These are phyloP conservation scores for Candida suzukii DNA, from an alignment of 805 yeast species.

Conservation along the genomic window DNA sequence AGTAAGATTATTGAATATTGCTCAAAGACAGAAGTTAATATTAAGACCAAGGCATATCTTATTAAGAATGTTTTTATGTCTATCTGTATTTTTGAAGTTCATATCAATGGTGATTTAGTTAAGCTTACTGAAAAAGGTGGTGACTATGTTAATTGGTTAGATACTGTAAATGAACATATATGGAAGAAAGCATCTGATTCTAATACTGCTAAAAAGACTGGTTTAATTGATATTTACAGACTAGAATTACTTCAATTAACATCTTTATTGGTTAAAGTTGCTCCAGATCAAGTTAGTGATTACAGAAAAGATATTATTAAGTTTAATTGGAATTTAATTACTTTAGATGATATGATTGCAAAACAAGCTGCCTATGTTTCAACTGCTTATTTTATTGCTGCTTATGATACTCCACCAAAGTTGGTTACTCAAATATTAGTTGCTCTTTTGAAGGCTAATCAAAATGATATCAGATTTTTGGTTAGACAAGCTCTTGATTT, in stretches of 20 bases:
- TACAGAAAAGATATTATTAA: slow-evolving; percentile 80
- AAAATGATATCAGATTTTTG: slow-evolving; percentile 73
- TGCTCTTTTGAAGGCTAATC: slow-evolving; percentile 78
- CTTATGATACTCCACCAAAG: slow-evolving; percentile 82
- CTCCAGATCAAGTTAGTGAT: slow-evolving; percentile 51
- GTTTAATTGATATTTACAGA: slow-evolving; percentile 66
- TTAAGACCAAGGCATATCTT: slow-evolving; percentile 55
- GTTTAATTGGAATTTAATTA: slow-evolving; percentile 90
- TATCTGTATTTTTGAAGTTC: slow-evolving; percentile 55
- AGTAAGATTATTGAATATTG: slow-evolving; percentile 43
- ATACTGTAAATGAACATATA: slow-evolving; percentile 49
- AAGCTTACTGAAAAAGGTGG: slow-evolving; percentile 11
- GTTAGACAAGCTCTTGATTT: slow-evolving; percentile 84
- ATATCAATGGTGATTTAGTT: slow-evolving; percentile 30
- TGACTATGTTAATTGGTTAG: slow-evolving; percentile 53
- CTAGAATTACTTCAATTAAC: slow-evolving; percentile 78
- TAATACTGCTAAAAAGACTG: slow-evolving; percentile 48
- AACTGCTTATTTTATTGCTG: slow-evolving; percentile 77
- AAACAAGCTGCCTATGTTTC: slow-evolving; percentile 92
- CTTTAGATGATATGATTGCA: slow-evolving; percentile 78
- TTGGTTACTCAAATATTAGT: slow-evolving; percentile 90
- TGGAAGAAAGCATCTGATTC: slow-evolving; percentile 65
- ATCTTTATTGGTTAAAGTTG: slow-evolving; percentile 63
- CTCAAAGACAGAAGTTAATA: slow-evolving; percentile 33
- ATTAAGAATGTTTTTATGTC: slow-evolving; percentile 59